Base-by-base conservation (phyloP, 371 early-diverging fungal species). In the Batkoa obscura region DNA sequence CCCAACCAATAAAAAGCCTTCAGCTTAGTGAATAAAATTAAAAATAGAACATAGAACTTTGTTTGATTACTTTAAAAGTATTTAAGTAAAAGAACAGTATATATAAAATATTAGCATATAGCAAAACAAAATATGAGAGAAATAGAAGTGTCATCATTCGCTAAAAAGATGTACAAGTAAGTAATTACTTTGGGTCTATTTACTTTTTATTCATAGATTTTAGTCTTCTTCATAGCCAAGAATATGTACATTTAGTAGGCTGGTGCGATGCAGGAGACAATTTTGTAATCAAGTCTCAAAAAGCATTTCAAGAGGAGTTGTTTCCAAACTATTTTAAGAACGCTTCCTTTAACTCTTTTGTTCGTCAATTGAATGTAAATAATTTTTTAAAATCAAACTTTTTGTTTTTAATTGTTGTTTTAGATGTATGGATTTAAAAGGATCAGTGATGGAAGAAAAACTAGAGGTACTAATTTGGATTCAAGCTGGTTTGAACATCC, bases 351-450 rank as follows among this genome's bases (percentile, higher is more conserved):
- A 77, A 79, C 41, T 80, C 80, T 45, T 91, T 90, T 78, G 86
- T 90, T 13, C 69, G 90, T 39, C 91, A 90, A 61, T 71, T 89
- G 2, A 90, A 89, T 60, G 84, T 84, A 78, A 76, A 81, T 55
- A 82, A 78, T 23, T 77, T 73, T 23, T 23, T 23, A 23, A 23
- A 23, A 23, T 23, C 23, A 23, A 23, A 23, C 23, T 23, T 23
- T 23, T 23, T 23, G 23, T 23, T 23, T 23, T 23, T 23, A 23
- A 23, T 23, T 23, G 23, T 23, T 23, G 23, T 23, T 23, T 23
- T 23, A 23, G 60, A 85, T 84, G 79, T 78, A 81, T 55, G 83
- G 79, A 23, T 77, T 73, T 50, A 70, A 76, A 59, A 83, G 81
- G 51, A 59, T 71, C 45, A 45, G 45, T 45, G 45, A 45, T 15